phyloP scores from a whole-genome alignment of 768 basidiomycete species.

The Fomitopsis pulvina region DNA sequence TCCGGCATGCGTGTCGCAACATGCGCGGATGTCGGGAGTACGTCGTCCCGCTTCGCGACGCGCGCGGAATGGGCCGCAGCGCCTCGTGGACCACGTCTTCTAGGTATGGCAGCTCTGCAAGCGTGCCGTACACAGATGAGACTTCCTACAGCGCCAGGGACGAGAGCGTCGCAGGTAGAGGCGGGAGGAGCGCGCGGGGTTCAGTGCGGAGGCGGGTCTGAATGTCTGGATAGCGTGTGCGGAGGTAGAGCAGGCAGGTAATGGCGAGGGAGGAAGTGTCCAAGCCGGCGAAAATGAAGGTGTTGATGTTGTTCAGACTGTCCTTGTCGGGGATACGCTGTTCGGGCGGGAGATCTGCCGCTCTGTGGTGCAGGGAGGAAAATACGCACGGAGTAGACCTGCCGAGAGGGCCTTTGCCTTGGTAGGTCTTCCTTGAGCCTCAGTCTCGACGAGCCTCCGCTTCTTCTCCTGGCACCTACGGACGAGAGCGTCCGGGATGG shows the following conservation, averaged over 20 bases:
- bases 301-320: slow-evolving; percentile 79
- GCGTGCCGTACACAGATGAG: slow-evolving; percentile 45
- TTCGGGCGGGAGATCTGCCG: slow-evolving; percentile 59
- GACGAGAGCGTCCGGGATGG: slow-evolving; percentile 45
- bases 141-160: slow-evolving; percentile 60
- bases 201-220: slow-evolving; percentile 73
- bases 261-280: slow-evolving; percentile 80
- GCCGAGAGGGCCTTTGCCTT: slow-evolving; percentile 71
- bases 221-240: slow-evolving; percentile 58
- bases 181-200: slow-evolving; percentile 41
- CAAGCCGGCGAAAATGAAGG: slow-evolving; percentile 87
- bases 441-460: slow-evolving; percentile 54
- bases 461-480: slow-evolving; percentile 81
- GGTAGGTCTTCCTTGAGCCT: slow-evolving; percentile 44
- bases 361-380: slow-evolving; percentile 11
- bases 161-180: slow-evolving; percentile 26
- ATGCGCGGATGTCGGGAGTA: slow-evolving; percentile 63
- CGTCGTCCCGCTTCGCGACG: slow-evolving; percentile 72
- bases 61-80: slow-evolving; percentile 73
- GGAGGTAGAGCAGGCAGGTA: slow-evolving; percentile 77
- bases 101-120: slow-evolving; percentile 63
- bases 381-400: slow-evolving; percentile 61
- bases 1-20: slow-evolving; percentile 39
- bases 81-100: slow-evolving; percentile 73
- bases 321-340: slow-evolving; percentile 84